Conservation (phyloP, 306 rosid species). For the Ormosia emarginata region DNA sequence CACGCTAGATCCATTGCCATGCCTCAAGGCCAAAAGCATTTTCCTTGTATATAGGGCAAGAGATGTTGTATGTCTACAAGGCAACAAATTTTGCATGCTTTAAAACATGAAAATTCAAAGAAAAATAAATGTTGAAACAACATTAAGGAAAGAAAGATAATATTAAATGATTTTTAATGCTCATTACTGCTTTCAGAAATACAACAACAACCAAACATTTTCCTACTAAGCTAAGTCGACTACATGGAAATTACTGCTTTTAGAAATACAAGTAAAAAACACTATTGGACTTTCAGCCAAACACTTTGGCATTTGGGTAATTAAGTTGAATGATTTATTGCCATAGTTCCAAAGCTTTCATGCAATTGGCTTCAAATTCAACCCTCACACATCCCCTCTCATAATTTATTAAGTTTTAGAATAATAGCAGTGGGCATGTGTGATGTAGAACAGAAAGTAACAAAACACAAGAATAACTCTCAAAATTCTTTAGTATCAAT, state of each 20-base stretch:
- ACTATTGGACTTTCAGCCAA: neutral
- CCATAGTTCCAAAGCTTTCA: neutral
- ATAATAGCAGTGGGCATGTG: neutral
- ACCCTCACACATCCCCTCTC: neutral
- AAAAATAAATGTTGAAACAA: neutral
- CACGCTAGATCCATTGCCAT: constrained; percentile 72
- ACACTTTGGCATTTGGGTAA: neutral
- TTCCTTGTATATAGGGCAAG: constrained; percentile 72
- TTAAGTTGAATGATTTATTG: neutral
- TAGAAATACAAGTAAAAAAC: neutral
- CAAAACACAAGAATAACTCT: neutral
- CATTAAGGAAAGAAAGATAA: neutral
- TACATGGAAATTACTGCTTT: neutral
- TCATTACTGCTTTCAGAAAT: neutral
- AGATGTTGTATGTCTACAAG: constrained; percentile 71
- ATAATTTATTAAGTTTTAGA: neutral
- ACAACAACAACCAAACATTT: neutral
- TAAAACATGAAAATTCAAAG: constrained; percentile 18
- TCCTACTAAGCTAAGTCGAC: too few species aligned
- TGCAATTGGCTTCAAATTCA: neutral
- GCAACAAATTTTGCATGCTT: constrained; percentile 25
- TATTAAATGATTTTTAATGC: neutral
- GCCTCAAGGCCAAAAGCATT: constrained; percentile 67
- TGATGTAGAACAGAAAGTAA: neutral
- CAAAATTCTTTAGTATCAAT: neutral